Conservation (phyloP, 1,284 basidiomycete species). For the Fistulinella staudtii region DNA sequence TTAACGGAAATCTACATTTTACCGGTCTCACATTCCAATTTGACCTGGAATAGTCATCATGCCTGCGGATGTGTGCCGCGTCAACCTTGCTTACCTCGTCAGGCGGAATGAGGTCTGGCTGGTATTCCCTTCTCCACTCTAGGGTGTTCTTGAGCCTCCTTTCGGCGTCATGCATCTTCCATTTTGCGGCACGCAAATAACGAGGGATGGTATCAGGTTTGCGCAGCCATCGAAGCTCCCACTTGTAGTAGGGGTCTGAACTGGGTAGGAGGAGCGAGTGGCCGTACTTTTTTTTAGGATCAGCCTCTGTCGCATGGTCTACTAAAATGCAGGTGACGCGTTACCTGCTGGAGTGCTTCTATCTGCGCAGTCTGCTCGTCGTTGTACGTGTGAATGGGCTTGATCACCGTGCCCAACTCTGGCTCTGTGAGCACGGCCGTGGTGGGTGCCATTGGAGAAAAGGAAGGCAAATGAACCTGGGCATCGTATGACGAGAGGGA, state of each 20-base stretch:
- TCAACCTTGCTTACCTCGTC: slow-evolving; percentile 50
- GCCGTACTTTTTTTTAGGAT: slow-evolving; percentile 51
- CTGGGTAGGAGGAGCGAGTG: slow-evolving; percentile 56
- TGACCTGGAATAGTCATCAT: slow-evolving; percentile 42
- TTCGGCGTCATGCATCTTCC: slow-evolving; percentile 74
- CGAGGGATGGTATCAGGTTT: slow-evolving; percentile 72
- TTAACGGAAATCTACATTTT: slow-evolving; percentile 64
- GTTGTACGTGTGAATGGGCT: slow-evolving; percentile 58
- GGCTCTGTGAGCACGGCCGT: slow-evolving; percentile 44
- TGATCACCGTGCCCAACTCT: slow-evolving; percentile 42
- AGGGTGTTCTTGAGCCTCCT: slow-evolving; percentile 73
- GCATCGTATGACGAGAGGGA: slow-evolving; percentile 3
- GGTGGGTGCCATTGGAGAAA: slow-evolving; percentile 33
- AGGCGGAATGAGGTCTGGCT: slow-evolving; percentile 78
- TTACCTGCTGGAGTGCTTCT: slow-evolving; percentile 58
- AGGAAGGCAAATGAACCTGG: neutral
- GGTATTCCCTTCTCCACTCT: slow-evolving; percentile 78
- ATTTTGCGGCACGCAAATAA: slow-evolving; percentile 82
- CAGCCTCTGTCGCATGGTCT: neutral
- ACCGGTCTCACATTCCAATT: slow-evolving; percentile 75
- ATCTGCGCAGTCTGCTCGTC: slow-evolving; percentile 61
- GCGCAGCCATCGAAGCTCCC: slow-evolving; percentile 74
- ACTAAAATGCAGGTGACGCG: slow-evolving; percentile 7
- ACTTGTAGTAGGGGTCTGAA: slow-evolving; percentile 65
- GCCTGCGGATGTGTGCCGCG: neutral